Evolutionary conservation across 2,329 filamentous ascomycete species (phyloP).

Genomic region (Mollisia scopiformis): DNA sequence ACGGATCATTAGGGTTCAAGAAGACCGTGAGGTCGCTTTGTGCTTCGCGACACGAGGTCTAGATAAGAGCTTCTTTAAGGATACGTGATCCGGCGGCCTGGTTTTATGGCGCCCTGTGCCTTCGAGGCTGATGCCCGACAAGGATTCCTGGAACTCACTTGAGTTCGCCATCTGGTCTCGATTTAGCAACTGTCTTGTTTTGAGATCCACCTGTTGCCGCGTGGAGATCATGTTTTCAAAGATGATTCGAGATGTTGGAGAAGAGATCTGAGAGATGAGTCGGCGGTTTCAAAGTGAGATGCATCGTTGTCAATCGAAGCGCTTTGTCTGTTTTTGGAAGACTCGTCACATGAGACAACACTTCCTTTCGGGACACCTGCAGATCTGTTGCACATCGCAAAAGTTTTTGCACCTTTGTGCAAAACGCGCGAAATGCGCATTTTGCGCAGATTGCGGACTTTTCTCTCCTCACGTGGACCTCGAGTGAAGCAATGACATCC

Average conservation of each 20-base stretch:
- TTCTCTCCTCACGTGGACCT: constrained; percentile 41
- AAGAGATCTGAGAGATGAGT: background rate
- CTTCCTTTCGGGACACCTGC: background rate
- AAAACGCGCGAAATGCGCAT: background rate
- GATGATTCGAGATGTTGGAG: background rate
- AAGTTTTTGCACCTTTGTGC: background rate
- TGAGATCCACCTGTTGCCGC: background rate
- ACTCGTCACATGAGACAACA: background rate
- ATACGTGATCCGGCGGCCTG: background rate
- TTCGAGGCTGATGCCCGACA: background rate
- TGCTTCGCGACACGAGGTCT: background rate
- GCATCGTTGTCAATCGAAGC: background rate
- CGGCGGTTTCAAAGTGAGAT: background rate
- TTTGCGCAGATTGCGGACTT: background rate
- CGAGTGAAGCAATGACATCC: constrained; percentile 61
- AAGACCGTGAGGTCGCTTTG: background rate
- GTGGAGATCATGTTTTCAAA: background rate
- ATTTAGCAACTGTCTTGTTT: background rate
- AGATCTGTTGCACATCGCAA: background rate
- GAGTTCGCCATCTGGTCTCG: background rate
- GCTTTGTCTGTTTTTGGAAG: background rate
- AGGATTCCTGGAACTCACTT: background rate
- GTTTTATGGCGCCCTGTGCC: background rate
- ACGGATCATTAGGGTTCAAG: background rate
- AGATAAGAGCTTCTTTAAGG: background rate